Evolutionary conservation across 2,329 filamentous ascomycete species (phyloP), one percentile per base, ranked within the genome.

Genomic region (Aspergillus tubingensis): DNA sequence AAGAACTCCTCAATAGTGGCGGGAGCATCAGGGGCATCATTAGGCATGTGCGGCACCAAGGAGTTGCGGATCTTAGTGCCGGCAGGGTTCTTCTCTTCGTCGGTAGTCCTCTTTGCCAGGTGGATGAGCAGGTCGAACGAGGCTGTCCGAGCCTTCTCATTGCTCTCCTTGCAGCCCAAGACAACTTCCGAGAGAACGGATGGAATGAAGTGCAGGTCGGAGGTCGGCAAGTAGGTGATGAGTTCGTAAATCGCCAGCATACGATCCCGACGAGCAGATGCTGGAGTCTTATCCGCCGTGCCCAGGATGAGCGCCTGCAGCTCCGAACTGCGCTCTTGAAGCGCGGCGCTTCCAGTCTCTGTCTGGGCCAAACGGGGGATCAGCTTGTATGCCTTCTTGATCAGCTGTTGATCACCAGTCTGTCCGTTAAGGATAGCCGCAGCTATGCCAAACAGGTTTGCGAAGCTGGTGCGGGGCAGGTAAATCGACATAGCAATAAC

Each of bases 341-440:
- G 83, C 3, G 94, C 93, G n/a, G 82, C 79, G 67, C 85, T 86
- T 49, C 95, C 95, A 52, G 84, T 85, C 36, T 91, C 86, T 1
- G 93, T 96, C 65, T 91, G 89, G 1, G 91, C 89, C 43, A 99
- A 85, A 57, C 95, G 89, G 3, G 95, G 94, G 54, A 99, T 96
- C 54, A 99, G 85, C 81, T 98, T 98, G 82, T 99, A 99, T 0
- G 95, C 94, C 79, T 99, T 99, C 86, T 99, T 99, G 76, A 98
- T 94, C 38, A 99, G 81, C 75, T 98, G 94, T 8, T 94, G 90
- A 72, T 98, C 94, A 39, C 72, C 73, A 44, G 75, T 73, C 13
- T 76, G 69, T 71, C 89, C 91, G 74, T 89, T 88, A 67, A 98
- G 88, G 59, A 97, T 89, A 25, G 91, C 84, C 0, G 91, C 84